Conservation (phyloP, 805 yeast genomes). For the Yarrowia alimentaria region DNA sequence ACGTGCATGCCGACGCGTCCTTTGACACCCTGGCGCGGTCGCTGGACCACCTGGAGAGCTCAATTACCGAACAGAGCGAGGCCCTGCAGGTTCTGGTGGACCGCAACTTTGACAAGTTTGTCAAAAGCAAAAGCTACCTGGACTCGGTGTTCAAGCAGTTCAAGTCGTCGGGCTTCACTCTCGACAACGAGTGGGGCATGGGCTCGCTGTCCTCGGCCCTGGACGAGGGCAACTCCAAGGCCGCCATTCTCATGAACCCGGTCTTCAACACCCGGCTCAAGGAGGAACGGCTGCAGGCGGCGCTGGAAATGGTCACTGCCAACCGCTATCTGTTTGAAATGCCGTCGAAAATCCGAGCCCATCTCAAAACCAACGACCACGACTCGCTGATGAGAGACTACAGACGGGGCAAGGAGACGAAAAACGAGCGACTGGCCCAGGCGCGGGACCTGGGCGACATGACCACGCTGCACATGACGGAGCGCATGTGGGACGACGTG, state of each 20-base stretch:
- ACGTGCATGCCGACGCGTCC: constrained; percentile 56
- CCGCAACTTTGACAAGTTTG: constrained; percentile 61
- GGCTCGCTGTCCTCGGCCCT: constrained; percentile 41
- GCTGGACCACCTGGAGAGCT: constrained; percentile 49
- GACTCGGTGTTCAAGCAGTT: constrained; percentile 61
- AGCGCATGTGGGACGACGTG: constrained; percentile 57
- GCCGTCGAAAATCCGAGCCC: constrained; percentile 49
- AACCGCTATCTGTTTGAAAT: constrained; percentile 56
- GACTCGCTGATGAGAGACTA: constrained; percentile 58
- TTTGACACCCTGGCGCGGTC: constrained; percentile 51
- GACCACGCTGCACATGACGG: constrained; percentile 41
- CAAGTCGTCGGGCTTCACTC: constrained; percentile 42
- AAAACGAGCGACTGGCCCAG: constrained; percentile 9
- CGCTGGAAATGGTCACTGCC: constrained; percentile 52
- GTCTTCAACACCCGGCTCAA: constrained; percentile 51
- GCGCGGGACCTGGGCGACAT: constrained; percentile 5
- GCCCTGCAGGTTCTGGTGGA: constrained; percentile 54
- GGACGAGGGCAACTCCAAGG: constrained; percentile 52
- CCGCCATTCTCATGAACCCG: constrained; percentile 58
- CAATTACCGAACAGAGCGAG: constrained; percentile 50
- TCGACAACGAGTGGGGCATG: constrained; percentile 39
- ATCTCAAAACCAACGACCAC: constrained; percentile 53
- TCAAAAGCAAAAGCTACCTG: constrained; percentile 60
- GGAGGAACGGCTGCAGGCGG: constrained; percentile 49
- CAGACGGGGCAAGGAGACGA: constrained; percentile 47